phyloP scores from a whole-genome alignment of 352 stramenopile genomes.

The Pythium sukuiense region DNA sequence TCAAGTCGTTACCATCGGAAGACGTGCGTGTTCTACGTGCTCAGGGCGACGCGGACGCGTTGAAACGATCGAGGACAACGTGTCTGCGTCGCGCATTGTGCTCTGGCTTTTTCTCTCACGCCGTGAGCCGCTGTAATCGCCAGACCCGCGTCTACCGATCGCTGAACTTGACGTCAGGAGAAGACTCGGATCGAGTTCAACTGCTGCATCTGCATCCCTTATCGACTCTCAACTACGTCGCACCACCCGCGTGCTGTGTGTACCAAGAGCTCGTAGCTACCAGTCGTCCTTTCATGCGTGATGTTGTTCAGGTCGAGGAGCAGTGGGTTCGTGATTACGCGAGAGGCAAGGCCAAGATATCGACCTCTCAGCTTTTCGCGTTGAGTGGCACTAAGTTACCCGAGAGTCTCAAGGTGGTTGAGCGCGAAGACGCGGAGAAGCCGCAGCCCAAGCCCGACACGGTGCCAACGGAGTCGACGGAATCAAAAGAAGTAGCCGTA shows the following conservation, averaged over 20 bases:
- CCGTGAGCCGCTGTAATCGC: constrained; percentile 51
- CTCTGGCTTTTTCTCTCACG: constrained; percentile 72
- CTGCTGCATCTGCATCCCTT: constrained; percentile 73
- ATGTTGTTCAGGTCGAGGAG: constrained; percentile 46
- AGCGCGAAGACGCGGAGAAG: not conserved
- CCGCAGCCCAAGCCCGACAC: not conserved
- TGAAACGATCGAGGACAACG: constrained; percentile 16
- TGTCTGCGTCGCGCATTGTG: constrained; percentile 32
- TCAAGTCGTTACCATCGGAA: constrained; percentile 31
- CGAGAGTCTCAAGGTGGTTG: not conserved
- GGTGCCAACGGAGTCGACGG: not conserved
- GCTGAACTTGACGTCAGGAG: constrained; percentile 6
- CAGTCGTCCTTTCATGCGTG: constrained; percentile 70
- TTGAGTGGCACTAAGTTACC: constrained; percentile 43
- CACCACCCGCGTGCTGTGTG: constrained; percentile 54
- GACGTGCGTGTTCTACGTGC: constrained; percentile 31
- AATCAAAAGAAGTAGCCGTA: not conserved
- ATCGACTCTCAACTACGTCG: constrained; percentile 47
- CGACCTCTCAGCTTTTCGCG: constrained; percentile 38
- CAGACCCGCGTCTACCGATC: constrained; percentile 60
- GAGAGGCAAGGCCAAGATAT: constrained; percentile 33
- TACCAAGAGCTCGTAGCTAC: constrained; percentile 78
- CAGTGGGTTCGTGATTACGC: constrained; percentile 54
- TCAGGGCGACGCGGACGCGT: not conserved
- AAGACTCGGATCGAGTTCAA: constrained; percentile 26